Base-by-base conservation (phyloP, 192 early-diverging fungal species). In the Irineochytrium annulatum region DNA sequence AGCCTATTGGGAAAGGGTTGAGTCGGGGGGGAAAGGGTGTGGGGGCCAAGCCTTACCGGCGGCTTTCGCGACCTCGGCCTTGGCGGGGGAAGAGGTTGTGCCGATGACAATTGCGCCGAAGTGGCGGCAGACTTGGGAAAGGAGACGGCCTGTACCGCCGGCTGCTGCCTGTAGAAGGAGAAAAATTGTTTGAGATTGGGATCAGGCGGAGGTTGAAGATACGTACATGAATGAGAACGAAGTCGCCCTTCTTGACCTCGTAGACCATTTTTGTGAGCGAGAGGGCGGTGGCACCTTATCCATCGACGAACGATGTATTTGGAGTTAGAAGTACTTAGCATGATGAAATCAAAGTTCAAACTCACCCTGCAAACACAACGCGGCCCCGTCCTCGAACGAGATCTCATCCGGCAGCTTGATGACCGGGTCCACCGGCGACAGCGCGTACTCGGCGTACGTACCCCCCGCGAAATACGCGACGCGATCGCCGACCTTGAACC, bases 41-140 rank as follows among this genome's bases (percentile, higher is more conserved):
- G 37, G 37, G 8, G 8, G 8, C 8, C 37, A 8, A 41, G 37
- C 37, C n/a, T 41, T n/a, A 8, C 46, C 5, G 46, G 46, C 46
- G 5, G 8, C 49, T 55, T 39, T 34, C 22, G 30, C 4, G 13
- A 62, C 26, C 29, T 76, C 63, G 0, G 82, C 85, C 73, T 96
- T 96, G 28, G 81, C 86, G 0, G 74, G 70, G 1, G 76, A 82
- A 17, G 89, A 91, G 0, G 82, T 82, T 0, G 92, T 94, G 44
- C 90, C 90, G 57, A 97, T 95, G 44, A 95, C 95, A 35, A 74
- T 77, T 19, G 93, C 95, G 3, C 95, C 95, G 1, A 80, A 55
- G 6, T 78, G 59, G 59, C 86, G 87, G 65, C 77, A 76, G 49
- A 95, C 45, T 69, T 95, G 93, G 27, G 86, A 80, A 29, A 95